Percentiles rank a stretch among this genome's conserved stretches.
Evolutionary conservation across 1,284 basidiomycete species (phyloP).

Genomic region (Veloboletus limbatus): DNA sequence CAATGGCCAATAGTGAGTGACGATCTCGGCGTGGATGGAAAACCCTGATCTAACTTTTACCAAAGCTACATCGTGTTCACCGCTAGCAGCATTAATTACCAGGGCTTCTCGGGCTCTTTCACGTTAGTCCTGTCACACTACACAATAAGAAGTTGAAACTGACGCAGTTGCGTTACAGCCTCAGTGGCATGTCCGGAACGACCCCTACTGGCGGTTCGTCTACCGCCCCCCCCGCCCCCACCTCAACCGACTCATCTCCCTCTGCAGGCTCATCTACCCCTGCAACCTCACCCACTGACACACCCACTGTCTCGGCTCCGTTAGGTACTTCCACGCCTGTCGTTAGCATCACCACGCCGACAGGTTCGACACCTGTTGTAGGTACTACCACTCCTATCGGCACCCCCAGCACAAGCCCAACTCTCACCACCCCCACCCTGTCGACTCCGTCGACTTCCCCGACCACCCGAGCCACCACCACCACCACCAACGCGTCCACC

Average conservation of each 20-base stretch:
- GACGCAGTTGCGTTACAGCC: conserved; percentile 34
- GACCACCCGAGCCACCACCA: not conserved
- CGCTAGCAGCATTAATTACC: conserved; percentile 40
- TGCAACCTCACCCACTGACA: conserved; percentile 4
- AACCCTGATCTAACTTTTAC: conserved; percentile 5
- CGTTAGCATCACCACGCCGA: conserved; percentile 9
- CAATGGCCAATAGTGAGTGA: conserved; percentile 29
- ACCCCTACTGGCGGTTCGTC: conserved; percentile 33
- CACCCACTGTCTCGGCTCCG: not conserved
- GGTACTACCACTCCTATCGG: not conserved
- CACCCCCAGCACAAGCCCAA: conserved; percentile 5
- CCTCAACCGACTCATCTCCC: conserved; percentile 39
- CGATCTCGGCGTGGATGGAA: not conserved
- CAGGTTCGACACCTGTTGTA: conserved; percentile 6
- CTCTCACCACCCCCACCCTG: not conserved
- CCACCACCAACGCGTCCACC: not conserved
- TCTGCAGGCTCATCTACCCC: conserved; percentile 33
- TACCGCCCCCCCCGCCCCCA: conserved; percentile 46
- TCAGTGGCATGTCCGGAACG: conserved; percentile 55
- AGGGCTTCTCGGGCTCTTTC: conserved; percentile 55
- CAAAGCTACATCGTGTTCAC: conserved; percentile 55
- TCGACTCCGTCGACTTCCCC: not conserved
- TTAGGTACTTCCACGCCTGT: conserved; percentile 17
- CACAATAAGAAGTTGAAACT: conserved; percentile 1
- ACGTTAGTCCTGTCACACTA: conserved; percentile 37